Evolutionary conservation across 768 basidiomycete species (phyloP).

Genomic region (Hypholoma fasciculare): DNA sequence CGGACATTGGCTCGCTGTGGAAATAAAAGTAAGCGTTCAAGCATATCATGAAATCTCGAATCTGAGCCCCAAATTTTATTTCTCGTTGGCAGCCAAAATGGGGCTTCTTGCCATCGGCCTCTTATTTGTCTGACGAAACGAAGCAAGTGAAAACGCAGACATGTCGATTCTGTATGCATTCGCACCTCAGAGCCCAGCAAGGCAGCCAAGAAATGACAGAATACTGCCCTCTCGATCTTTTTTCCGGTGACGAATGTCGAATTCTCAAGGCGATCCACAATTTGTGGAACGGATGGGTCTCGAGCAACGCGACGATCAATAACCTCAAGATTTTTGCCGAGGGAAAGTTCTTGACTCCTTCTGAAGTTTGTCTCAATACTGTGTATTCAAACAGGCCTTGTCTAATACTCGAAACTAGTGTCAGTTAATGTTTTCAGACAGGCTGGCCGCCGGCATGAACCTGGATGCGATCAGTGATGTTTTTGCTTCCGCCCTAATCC

Average conservation of each 20-base stretch:
- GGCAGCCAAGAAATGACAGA: slow-evolving; percentile 37
- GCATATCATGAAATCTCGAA: not conserved
- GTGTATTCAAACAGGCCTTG: not conserved
- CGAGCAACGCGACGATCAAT: slow-evolving; percentile 66
- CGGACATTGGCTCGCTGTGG: slow-evolving; percentile 66
- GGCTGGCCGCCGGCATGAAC: slow-evolving; percentile 11
- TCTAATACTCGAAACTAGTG: slow-evolving; percentile 19
- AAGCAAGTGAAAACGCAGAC: slow-evolving; percentile 61
- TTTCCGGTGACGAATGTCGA: slow-evolving; percentile 65
- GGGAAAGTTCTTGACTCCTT: slow-evolving; percentile 60
- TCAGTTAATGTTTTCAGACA: slow-evolving; percentile 25
- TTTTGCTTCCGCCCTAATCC: slow-evolving; percentile 51
- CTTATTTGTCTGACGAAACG: slow-evolving; percentile 61
- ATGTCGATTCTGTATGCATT: slow-evolving; percentile 93
- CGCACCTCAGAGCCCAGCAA: slow-evolving; percentile 45
- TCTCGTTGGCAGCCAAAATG: slow-evolving; percentile 80
- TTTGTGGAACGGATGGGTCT: slow-evolving; percentile 75
- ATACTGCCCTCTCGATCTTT: slow-evolving; percentile 93
- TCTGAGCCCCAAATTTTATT: slow-evolving; percentile 5
- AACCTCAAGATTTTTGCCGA: slow-evolving; percentile 80
- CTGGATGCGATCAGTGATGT: slow-evolving; percentile 40
- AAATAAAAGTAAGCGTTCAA: slow-evolving; percentile 76
- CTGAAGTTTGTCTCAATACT: slow-evolving; percentile 41
- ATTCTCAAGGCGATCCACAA: slow-evolving; percentile 61
- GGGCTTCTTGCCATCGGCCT: slow-evolving; percentile 79